Base-by-base conservation (phyloP, 2,329 filamentous ascomycete genomes). In the Colletotrichum spaethianum region DNA sequence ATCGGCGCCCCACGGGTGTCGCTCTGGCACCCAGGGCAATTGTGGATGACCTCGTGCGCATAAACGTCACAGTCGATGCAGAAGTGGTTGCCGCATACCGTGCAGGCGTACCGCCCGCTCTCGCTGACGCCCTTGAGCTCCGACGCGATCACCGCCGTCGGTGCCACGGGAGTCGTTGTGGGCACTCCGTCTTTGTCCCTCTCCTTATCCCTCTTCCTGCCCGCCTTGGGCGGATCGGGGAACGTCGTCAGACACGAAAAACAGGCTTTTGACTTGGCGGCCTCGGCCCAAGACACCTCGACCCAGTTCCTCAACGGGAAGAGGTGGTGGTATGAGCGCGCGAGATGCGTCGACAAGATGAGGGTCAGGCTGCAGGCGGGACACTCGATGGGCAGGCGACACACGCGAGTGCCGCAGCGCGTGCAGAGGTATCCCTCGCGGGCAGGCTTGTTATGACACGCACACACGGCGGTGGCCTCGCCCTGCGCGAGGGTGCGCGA, bases 1-100 rank as follows among this genome's bases (percentile, higher is more conserved):
- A 74, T 75, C 48, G 48, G 56, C 65, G 70, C 72, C 46, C 76
- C 79, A 26, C 84, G 78, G 4, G 82, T 83, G 68, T 86, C 85
- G 77, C 88, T 89, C 81, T 90, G 92, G 81, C 96, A 99, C 0
- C 96, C 96, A 0, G 96, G 95, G 78, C 96, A 99, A 82, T 98
- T 98, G 80, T 99, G 96, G 63, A 98, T 89, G 16, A 97, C 91
- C 83, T 98, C 95, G 80, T 99, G 96, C 31, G 94, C 93, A 83
- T 96, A 98, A 31, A 98, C 91, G 81, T 99, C 96, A 81, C 96
- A 99, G 81, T 99, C 96, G 75, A 99, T 97, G 85, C 96, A 99
- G 80, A 98, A 99, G 83, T 98, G 96, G 72, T 93, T 92, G 3
- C 88, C 83, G 82, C 96, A 99, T n/a, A 92, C 91, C 76, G 93